Evolutionary conservation across 1,284 basidiomycete species (phyloP).

Genomic region (Hortiboletus rubellus): DNA sequence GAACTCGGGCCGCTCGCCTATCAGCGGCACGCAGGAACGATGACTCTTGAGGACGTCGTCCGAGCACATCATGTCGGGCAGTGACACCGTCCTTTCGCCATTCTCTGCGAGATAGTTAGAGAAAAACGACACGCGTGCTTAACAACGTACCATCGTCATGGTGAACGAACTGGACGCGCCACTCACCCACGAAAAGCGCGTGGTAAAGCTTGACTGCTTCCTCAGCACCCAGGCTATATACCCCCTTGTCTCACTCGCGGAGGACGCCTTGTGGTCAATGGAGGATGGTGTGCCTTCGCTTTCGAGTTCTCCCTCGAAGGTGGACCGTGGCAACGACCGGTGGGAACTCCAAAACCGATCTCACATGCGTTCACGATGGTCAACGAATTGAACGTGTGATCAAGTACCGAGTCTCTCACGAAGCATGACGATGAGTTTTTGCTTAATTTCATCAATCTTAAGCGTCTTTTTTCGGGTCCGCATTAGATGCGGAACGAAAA

Average conservation of each 20-base stretch:
- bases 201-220: neutral
- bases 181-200: neutral
- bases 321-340: slow-evolving; percentile 12
- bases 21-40: too few species aligned
- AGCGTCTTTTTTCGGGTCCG: neutral
- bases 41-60: too few species aligned
- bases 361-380: neutral
- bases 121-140: too few species aligned
- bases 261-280: slow-evolving; percentile 7
- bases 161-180: neutral
- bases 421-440: slow-evolving; percentile 9
- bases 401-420: neutral
- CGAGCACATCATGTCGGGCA: too few species aligned
- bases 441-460: slow-evolving; percentile 5
- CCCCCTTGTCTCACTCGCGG: slow-evolving; percentile 1
- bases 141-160: neutral
- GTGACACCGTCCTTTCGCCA: too few species aligned
- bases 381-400: rapidly evolving
- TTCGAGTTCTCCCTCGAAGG: neutral
- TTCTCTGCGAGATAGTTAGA: too few species aligned
- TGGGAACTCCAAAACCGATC: neutral
- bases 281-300: neutral
- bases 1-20: too few species aligned
- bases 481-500: neutral
- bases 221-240: neutral